phyloP scores from a whole-genome alignment of 768 basidiomycete species.

The Crepidotus variabilis region DNA sequence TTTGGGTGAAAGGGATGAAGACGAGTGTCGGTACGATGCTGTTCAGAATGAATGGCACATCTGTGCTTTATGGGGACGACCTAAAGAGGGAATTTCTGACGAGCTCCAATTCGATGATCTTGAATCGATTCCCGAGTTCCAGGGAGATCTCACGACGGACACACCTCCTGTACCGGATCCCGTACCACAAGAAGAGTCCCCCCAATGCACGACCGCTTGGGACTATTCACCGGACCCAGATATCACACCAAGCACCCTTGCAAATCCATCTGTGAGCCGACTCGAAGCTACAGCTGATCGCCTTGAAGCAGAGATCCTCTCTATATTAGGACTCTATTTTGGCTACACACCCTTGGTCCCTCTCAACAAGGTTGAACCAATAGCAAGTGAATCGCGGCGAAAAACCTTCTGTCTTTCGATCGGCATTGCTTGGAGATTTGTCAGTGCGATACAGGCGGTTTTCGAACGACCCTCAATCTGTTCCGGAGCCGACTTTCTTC shows the following conservation, averaged over 20 bases:
- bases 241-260: no score
- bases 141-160: neutral
- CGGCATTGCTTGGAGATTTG: neutral
- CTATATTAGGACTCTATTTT: conserved; percentile 2
- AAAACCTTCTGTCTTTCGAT: conserved; percentile 1
- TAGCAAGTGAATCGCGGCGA: neutral
- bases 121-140: neutral
- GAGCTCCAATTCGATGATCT: neutral
- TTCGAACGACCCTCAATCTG: conserved; percentile 1
- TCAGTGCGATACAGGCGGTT: neutral
- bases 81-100: neutral
- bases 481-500: neutral
- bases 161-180: neutral
- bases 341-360: conserved; percentile 2
- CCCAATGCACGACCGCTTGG: neutral
- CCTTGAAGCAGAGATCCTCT: neutral
- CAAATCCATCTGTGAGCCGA: no score
- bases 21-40: conserved; percentile 6
- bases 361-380: neutral
- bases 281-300: neutral
- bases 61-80: conserved; percentile 1
- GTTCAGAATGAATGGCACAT: conserved; percentile 9
- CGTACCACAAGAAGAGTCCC: neutral
- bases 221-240: neutral
- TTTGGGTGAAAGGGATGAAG: neutral